Percentiles rank a stretch among this genome's conserved stretches.
Evolutionary conservation across 2,329 filamentous ascomycete species (phyloP).

Genomic region (Aspergillus niger): DNA sequence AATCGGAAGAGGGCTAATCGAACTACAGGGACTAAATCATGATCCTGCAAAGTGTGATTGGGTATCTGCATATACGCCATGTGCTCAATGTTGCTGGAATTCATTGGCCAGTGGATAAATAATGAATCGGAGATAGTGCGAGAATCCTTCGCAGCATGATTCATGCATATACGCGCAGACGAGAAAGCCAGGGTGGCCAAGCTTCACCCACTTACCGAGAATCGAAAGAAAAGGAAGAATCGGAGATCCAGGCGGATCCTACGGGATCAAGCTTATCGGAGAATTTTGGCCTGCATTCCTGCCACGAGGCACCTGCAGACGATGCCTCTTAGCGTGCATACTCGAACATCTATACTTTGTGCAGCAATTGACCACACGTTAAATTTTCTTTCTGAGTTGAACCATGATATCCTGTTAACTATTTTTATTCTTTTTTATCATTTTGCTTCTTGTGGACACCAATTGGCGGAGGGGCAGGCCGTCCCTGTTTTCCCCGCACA

Average conservation of each 20-base stretch:
- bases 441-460: too few species aligned
- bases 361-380: too few species aligned
- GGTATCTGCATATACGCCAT: not conserved
- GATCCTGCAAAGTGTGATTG: not conserved
- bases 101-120: not conserved
- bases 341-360: not conserved
- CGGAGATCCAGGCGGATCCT: not conserved
- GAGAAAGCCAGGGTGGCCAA: not conserved
- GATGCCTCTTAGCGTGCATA: not conserved
- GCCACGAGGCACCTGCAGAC: not conserved
- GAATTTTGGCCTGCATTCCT: not conserved
- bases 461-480: too few species aligned
- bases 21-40: not conserved
- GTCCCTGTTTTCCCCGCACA: not conserved
- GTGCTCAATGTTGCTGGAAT: not conserved
- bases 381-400: not conserved
- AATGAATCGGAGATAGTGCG: not conserved
- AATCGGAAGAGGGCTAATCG: not conserved
- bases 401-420: not conserved
- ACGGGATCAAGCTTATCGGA: slow-evolving; percentile 2
- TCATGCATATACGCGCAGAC: not conserved
- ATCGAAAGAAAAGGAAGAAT: not conserved
- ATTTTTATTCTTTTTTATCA: too few species aligned
- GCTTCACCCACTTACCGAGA: not conserved
- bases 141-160: not conserved